These are phyloP conservation scores for Acorus gramineus DNA, from an alignment of 106 monocot genomes.

Conservation along the genomic window DNA sequence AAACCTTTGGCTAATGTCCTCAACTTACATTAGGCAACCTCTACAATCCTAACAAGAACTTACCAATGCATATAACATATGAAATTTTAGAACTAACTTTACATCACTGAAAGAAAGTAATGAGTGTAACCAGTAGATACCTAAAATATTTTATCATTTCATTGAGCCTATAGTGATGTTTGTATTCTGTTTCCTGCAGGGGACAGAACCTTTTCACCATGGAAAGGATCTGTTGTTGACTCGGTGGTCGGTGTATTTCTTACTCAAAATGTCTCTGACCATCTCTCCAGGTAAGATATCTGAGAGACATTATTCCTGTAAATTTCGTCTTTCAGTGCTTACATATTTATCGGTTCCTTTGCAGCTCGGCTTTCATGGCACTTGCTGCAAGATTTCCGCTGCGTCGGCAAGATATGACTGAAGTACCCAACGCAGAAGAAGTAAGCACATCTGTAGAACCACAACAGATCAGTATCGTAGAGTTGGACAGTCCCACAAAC, in stretches of 20 bases:
- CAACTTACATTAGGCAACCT: too few species aligned
- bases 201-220: slow-evolving; percentile 47
- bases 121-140: background rate
- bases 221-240: slow-evolving; percentile 74
- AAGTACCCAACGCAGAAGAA: background rate
- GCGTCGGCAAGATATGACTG: background rate
- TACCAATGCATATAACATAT: too few species aligned
- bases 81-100: background rate
- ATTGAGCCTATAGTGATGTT: too few species aligned
- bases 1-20: too few species aligned
- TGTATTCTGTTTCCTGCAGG: slow-evolving; percentile 21
- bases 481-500: too few species aligned
- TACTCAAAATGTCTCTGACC: too few species aligned
- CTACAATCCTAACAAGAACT: too few species aligned
- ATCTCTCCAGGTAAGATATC: slow-evolving; percentile 49
- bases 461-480: too few species aligned
- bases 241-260: slow-evolving; percentile 31
- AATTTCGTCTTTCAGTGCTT: background rate
- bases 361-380: slow-evolving; percentile 8
- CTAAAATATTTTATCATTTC: background rate
- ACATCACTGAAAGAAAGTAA: background rate
- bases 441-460: too few species aligned
- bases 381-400: slow-evolving; percentile 9
- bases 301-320: background rate
- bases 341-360: background rate